A percentile compares a stretch with the other conserved stretches of the same genome.
These are phyloP conservation scores for Eimeria maxima DNA, from an alignment of 169 alveolate genomes.

Conservation along the genomic window DNA sequence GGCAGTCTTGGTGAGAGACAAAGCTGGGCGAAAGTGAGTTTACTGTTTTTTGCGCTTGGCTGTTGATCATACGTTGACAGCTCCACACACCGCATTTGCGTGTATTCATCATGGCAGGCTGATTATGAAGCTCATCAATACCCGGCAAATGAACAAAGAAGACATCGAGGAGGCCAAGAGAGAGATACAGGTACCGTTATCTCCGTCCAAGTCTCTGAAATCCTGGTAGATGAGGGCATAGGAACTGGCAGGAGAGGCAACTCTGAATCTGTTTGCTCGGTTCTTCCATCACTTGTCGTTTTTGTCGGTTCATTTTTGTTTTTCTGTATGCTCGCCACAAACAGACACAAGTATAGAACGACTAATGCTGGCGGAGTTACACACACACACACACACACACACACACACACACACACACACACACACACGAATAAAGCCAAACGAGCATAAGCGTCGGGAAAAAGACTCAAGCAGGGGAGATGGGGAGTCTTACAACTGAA, in stretches of 20 bases:
- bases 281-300: neutral
- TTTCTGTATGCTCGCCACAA: neutral
- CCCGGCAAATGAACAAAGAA: conserved; percentile 73
- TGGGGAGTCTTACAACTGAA: neutral
- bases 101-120: conserved; percentile 3
- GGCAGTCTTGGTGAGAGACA: conserved; percentile 82
- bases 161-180: conserved; percentile 81
- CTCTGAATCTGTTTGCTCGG: neutral
- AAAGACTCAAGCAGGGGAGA: neutral
- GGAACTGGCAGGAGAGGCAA: neutral
- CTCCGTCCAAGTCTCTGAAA: neutral
- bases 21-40: conserved; percentile 59
- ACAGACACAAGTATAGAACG: neutral
- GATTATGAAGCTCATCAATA: conserved; percentile 81
- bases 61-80: neutral
- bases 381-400: neutral
- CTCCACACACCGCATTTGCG: neutral
- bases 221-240: neutral
- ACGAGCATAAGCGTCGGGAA: neutral
- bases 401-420: neutral
- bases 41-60: neutral
- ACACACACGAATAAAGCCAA: neutral
- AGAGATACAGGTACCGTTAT: conserved; percentile 62
- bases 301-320: neutral
- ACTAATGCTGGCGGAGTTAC: neutral